Base-by-base conservation (phyloP, 345 rosid genomes). In the Turnera subulata region DNA sequence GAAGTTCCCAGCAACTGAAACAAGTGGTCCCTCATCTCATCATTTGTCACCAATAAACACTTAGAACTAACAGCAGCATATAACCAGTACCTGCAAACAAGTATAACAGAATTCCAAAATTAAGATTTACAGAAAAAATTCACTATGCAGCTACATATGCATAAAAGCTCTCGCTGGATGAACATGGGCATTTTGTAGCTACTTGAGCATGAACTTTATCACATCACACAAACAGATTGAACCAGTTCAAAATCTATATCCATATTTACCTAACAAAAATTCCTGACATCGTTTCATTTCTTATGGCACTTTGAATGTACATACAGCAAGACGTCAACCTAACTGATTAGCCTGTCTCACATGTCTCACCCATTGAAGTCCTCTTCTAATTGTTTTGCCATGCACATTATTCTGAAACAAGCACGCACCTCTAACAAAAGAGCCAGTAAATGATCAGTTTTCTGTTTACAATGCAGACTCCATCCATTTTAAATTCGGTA, bases 11-110 rank as follows among this genome's bases (percentile, higher is more conserved):
- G 73, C 70, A 93, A 73, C 66, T 93, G 94, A 69, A 93, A 93
- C 61, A 93, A 74, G 77, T 93, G 99, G 63, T 89, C 99, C 82
- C 99, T 82, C 99, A 93, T 93, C 73, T 89, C 96, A 71, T 93
- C 99, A 64, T 93, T 87, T 48, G 99, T 87, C 42, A 89, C 86
- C 55, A 89, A 56, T 68, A 89, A 84, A 79, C 90, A 76, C 50
- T 87, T 89, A 37, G 74, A 78, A 59, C 83, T 81, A 64, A 93
- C 99, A 17, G 99, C 91, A 22, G 97, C 97, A 72, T 89, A 93
- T 52, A 93, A 73, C 99, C 99, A 93, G 71, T 87, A 93, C 97
- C 97, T 91, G 75, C 8, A 65, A 45, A 74, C 4, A 53, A 62
- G 58, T 29, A 46, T 37, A 4, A 8, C 37, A 15, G 8, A 18